Conservation (phyloP, 176 grass and related monocot species). For the Aegilops bicornis region DNA sequence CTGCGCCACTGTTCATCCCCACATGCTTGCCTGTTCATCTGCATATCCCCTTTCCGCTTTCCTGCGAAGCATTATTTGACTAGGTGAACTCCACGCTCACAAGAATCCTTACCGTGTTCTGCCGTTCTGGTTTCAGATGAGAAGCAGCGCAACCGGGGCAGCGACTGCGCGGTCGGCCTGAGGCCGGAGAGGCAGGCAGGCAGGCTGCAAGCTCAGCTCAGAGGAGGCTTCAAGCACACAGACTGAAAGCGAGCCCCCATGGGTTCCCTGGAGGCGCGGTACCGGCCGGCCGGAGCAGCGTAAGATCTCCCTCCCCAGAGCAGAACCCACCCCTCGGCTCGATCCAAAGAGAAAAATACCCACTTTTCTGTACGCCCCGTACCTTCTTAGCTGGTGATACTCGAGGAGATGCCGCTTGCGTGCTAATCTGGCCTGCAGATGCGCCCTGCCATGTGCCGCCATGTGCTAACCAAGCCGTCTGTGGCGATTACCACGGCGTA, state of each 20-base stretch:
- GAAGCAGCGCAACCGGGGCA: slow-evolving; percentile 38
- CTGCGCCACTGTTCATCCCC: neutral
- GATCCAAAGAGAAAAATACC: slow-evolving; percentile 24
- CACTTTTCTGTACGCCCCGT: neutral
- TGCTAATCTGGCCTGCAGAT: slow-evolving; percentile 39
- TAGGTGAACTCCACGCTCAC: neutral
- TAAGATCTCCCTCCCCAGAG: slow-evolving; percentile 32
- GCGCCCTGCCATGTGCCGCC: slow-evolving; percentile 38
- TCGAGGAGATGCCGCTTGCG: slow-evolving; percentile 12
- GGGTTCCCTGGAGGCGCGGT: slow-evolving; percentile 65
- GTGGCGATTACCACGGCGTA: neutral
- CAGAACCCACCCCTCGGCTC: neutral
- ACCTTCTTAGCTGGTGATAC: slow-evolving; percentile 34
- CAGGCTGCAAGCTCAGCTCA: neutral
- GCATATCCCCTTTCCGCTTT: neutral
- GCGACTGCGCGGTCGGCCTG: slow-evolving; percentile 26
- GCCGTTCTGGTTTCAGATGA: slow-evolving; percentile 43
- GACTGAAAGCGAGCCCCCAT: slow-evolving; percentile 10
- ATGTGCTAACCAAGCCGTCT: slow-evolving; percentile 38
- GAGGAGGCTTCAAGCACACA: neutral
- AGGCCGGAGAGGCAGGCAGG: neutral
- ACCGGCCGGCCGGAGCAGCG: slow-evolving; percentile 53
- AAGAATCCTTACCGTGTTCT: neutral
- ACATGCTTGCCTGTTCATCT: neutral
- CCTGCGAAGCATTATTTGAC: neutral